A percentile compares a stretch with the other conserved stretches of the same genome.
These are phyloP conservation scores for Candida incommunis DNA, from an alignment of 805 yeast species.

Conservation along the genomic window DNA sequence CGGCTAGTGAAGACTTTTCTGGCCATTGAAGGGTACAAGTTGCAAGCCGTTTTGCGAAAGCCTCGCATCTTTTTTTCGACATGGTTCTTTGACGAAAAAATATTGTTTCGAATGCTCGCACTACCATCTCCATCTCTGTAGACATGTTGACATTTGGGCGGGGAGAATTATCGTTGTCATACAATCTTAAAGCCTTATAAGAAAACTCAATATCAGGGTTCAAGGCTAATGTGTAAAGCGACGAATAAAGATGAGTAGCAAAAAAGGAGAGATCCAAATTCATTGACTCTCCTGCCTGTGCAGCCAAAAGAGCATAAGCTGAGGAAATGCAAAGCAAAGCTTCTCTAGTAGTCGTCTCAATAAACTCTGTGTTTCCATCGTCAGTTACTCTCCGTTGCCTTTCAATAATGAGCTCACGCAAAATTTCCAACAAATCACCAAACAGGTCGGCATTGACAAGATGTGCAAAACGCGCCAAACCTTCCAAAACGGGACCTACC, in stretches of 20 bases:
- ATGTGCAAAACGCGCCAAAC: conserved; percentile 78
- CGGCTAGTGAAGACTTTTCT: conserved; percentile 72
- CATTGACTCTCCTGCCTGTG: conserved; percentile 57
- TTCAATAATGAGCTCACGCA: conserved; percentile 61
- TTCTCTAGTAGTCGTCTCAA: conserved; percentile 34
- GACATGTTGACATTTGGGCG: conserved; percentile 56
- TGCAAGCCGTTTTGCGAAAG: conserved; percentile 73
- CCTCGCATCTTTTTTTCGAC: conserved; percentile 32
- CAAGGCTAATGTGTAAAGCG: conserved; percentile 52
- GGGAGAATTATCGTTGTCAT: conserved; percentile 31
- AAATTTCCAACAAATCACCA: conserved; percentile 83
- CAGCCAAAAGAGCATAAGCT: conserved; percentile 72
- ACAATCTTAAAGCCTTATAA: conserved; percentile 62
- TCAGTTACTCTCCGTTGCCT: conserved; percentile 28
- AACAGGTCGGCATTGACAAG: conserved; percentile 84
- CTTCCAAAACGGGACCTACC: conserved; percentile 82
- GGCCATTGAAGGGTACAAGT: conserved; percentile 61
- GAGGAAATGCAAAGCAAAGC: conserved; percentile 74
- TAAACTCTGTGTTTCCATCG: conserved; percentile 34
- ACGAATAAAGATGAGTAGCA: conserved; percentile 55
- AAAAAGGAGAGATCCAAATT: conserved; percentile 73
- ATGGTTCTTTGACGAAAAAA: conserved; percentile 27
- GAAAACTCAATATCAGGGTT: conserved; percentile 81
- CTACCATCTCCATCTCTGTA: conserved; percentile 73
- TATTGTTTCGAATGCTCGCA: conserved; percentile 64